Base-by-base conservation (phyloP, 768 basidiomycete species). In the Polyporus arcularius region DNA sequence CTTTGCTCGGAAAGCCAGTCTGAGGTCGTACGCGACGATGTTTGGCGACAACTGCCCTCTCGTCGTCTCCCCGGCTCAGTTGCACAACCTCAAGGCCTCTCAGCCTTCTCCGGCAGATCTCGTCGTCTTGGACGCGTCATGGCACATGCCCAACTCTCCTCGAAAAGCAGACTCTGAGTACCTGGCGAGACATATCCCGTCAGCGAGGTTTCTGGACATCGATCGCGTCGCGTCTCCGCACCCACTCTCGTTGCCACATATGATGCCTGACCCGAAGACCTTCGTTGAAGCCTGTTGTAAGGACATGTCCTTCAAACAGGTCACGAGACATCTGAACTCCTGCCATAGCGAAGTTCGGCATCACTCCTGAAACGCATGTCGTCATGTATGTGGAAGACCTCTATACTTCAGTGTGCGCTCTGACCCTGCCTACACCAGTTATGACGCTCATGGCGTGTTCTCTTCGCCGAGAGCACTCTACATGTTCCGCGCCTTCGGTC, bases 401-500 rank as follows among this genome's bases (percentile, higher is more conserved):
- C 30, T 39, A 55, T 54, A 28, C 53, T 49, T 61, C 7, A 56
- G 45, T n/a, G 26, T 10, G 30, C 42, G 15, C 53, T 57, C 39
- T 31, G 63, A 31, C 55, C 55, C 53, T 62, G 47, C 55, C 14
- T 21, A 4, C 9, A 42, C 53, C 69, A 92, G 90, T 63, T 99
- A 98, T 72, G 97, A 99, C 72, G 79, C 88, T 1, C 84, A 89
- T 58, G 96, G 97, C 11, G 78, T 98, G 16, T 98, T 98, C 79
- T 94, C 92, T 2, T 85, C 94, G 21, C 96, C 97, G 55, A 85
- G 97, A 60, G 93, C 94, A 2, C 81, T 95, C 46, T 98, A 92
- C 79, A 98, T 93, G 80, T 97, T 98, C 82, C 85, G 90, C 75
- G 82, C 90, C 26, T 94, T 97, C 74, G 92, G 93, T 8, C 97